A percentile compares a stretch with the other conserved stretches of the same genome.
Conservation (phyloP, 1,139 yeast species). For the Wickerhamiella infanticola region DNA sequence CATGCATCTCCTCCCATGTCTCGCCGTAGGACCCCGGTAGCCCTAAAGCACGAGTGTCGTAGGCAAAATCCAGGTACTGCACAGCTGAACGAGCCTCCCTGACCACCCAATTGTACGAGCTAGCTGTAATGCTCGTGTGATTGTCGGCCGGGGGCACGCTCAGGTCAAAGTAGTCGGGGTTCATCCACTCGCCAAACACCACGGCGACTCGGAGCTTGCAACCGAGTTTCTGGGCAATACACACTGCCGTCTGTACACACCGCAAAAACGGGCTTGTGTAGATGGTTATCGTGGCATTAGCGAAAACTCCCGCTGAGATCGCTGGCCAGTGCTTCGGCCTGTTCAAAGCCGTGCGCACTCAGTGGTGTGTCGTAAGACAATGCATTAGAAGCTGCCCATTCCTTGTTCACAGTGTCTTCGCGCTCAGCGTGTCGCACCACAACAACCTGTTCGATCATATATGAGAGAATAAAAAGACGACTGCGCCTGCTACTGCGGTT, state of each 20-base stretch:
- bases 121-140: slow-evolving; percentile 19
- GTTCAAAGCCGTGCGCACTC: slow-evolving; percentile 17
- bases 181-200: slow-evolving; percentile 28
- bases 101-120: slow-evolving; percentile 17
- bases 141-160: slow-evolving; percentile 26
- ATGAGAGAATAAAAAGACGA: not conserved
- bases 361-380: slow-evolving; percentile 28
- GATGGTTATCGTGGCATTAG: slow-evolving; percentile 13
- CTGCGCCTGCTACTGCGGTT: not conserved
- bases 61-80: slow-evolving; percentile 13
- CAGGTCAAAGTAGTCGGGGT: slow-evolving; percentile 24
- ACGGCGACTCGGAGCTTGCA: slow-evolving; percentile 21
- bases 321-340: slow-evolving; percentile 16
- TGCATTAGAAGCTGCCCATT: slow-evolving; percentile 22
- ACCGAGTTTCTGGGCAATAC: slow-evolving; percentile 15
- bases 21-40: slow-evolving; percentile 26
- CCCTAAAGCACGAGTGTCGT: slow-evolving; percentile 23
- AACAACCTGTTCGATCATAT: slow-evolving; percentile 11
- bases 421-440: slow-evolving; percentile 25
- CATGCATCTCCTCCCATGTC: slow-evolving; percentile 25
- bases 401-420: slow-evolving; percentile 20
- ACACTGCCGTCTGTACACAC: slow-evolving; percentile 25
- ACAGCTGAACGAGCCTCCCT: slow-evolving; percentile 1
- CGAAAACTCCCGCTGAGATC: slow-evolving; percentile 1
- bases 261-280: slow-evolving; percentile 28